Evolutionary conservation across 148 eudicot species (phyloP).

Genomic region (Vaccinium corymbosum): DNA sequence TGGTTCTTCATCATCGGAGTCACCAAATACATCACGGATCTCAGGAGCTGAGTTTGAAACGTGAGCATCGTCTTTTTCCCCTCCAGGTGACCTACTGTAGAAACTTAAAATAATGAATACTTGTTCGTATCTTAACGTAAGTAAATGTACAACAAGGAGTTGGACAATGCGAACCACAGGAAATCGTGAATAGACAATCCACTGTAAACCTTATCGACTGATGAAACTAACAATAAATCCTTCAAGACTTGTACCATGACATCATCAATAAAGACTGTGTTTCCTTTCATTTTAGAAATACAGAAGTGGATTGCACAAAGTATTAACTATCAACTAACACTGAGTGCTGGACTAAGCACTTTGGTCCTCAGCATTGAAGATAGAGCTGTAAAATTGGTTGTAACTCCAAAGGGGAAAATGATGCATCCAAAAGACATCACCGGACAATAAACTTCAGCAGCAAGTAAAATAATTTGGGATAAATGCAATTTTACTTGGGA

Average conservation of each 20-base stretch:
- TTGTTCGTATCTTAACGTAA: neutral
- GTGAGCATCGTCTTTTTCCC: conserved; percentile 67
- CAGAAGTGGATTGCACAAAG: neutral
- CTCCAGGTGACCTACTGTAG: conserved; percentile 58
- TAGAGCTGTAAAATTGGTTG: neutral
- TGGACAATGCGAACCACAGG: neutral
- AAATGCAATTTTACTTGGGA: neutral
- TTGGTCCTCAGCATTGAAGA: neutral
- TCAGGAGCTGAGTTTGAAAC: conserved; percentile 68
- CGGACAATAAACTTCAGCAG: conserved; percentile 2
- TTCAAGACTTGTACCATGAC: neutral
- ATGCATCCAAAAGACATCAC: neutral
- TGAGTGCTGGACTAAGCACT: conserved; percentile 2
- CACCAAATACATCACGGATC: conserved; percentile 97
- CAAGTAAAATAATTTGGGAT: neutral
- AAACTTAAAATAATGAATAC: conserved; percentile 13
- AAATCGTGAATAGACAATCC: neutral
- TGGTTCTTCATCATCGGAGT: conserved; percentile 95
- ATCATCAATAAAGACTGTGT: neutral
- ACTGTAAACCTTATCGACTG: neutral
- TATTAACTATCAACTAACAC: neutral
- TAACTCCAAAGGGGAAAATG: neutral
- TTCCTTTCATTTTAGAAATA: neutral
- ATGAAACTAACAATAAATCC: neutral
- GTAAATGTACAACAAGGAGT: neutral